Percentiles rank a stretch among this genome's conserved stretches.
phyloP scores from a whole-genome alignment of 345 rosid genomes.

The Gossypioides kirkii region DNA sequence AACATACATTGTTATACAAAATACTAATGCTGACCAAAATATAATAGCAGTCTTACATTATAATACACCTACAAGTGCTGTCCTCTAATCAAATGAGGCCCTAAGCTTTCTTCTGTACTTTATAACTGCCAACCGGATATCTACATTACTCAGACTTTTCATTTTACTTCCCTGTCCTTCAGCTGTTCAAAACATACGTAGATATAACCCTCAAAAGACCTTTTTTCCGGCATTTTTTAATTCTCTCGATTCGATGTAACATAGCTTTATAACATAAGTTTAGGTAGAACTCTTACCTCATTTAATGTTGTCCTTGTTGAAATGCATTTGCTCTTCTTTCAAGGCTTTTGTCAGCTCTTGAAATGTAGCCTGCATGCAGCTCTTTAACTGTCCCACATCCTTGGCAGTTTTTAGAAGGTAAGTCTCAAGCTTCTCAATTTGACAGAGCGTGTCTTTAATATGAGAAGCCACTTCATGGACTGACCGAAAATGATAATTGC shows the following conservation, averaged over 20 bases:
- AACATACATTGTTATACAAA: background rate
- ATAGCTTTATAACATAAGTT: background rate
- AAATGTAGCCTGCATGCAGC: background rate
- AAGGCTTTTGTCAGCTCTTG: background rate
- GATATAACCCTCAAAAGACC: no score
- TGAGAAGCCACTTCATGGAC: background rate
- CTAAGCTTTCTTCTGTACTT: background rate
- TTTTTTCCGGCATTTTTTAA: background rate
- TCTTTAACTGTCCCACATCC: conserved; percentile 1
- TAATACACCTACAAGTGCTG: background rate
- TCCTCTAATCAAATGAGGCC: background rate
- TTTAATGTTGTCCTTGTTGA: background rate
- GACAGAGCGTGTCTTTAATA: background rate
- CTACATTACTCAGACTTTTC: background rate
- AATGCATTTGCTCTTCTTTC: background rate
- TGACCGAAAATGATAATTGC: background rate
- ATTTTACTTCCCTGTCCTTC: no score
- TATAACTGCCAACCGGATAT: background rate
- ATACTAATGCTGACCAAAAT: background rate
- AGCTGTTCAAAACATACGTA: no score
- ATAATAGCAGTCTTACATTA: background rate
- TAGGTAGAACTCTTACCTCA: background rate
- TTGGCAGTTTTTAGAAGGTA: background rate
- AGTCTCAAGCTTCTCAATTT: background rate
- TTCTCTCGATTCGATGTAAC: background rate